A percentile compares a stretch with the other conserved stretches of the same genome.
These are phyloP conservation scores for Oryza punctata DNA, from an alignment of 176 grass and related monocot species.

Conservation along the genomic window DNA sequence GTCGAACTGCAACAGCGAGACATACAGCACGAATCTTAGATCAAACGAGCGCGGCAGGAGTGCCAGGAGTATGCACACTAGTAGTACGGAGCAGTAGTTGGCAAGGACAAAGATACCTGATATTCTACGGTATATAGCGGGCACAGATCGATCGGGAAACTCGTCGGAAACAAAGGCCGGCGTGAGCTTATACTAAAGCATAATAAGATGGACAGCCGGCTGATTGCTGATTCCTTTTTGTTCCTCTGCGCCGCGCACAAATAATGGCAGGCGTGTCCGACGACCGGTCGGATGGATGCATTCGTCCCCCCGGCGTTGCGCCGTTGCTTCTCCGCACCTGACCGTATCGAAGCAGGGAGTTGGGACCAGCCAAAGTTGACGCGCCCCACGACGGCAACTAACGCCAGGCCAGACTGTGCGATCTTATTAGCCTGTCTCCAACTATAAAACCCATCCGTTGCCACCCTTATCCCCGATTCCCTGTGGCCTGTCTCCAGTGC, in stretches of 20 bases:
- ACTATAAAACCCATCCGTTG: slow-evolving; percentile 28
- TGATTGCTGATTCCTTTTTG: background rate
- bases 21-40: too few species aligned
- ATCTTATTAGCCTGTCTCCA: slow-evolving; percentile 43
- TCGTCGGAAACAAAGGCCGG: background rate
- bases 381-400: slow-evolving; percentile 50
- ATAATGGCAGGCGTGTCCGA: background rate
- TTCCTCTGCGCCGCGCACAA: background rate
- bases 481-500: background rate
- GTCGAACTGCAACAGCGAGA: too few species aligned
- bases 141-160: too few species aligned
- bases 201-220: background rate
- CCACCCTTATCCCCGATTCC: background rate
- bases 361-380: slow-evolving; percentile 48
- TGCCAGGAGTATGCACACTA: too few species aligned
- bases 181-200: too few species aligned
- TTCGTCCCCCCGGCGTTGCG: background rate
- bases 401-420: slow-evolving; percentile 37
- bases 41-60: too few species aligned
- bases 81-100: too few species aligned
- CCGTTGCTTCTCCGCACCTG: slow-evolving; percentile 21
- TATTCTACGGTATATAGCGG: too few species aligned
- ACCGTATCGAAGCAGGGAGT: slow-evolving; percentile 30
- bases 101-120: too few species aligned
- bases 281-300: background rate